Conservation (phyloP, 768 basidiomycete genomes). For the Amanita muscaria region DNA sequence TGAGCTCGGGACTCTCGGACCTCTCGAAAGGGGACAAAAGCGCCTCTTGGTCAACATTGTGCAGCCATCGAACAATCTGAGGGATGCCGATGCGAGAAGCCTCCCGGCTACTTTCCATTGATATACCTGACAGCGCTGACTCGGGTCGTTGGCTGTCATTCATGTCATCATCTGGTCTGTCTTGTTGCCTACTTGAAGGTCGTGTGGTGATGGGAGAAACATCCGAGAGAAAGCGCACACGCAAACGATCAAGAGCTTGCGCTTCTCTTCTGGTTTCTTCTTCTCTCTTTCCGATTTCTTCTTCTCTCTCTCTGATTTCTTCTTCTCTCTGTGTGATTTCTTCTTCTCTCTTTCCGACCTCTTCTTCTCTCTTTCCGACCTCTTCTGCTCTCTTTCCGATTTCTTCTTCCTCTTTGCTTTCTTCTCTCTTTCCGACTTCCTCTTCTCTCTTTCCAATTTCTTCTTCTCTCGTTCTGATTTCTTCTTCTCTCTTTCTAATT, state of each 20-base stretch:
- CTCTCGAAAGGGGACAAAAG: not conserved
- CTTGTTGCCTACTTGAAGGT: not conserved
- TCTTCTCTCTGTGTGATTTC: no score
- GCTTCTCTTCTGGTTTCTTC: no score
- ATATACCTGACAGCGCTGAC: not conserved
- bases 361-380: no score
- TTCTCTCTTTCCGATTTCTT: no score
- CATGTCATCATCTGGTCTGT: not conserved
- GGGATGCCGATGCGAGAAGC: not conserved
- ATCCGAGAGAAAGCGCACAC: not conserved
- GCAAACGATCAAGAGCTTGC: not conserved
- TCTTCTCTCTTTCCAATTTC: no score
- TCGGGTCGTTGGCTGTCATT: not conserved
- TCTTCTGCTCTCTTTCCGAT: no score
- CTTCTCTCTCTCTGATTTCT: no score
- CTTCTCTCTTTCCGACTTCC: no score
- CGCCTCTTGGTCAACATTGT: conserved; percentile 6
- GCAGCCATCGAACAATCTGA: conserved; percentile 1
- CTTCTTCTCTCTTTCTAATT: no score
- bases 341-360: no score
- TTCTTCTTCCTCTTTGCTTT: no score
- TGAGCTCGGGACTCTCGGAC: not conserved
- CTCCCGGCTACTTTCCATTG: not conserved
- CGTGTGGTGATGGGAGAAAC: conserved; percentile 1
- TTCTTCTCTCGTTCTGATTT: no score